phyloP scores from a whole-genome alignment of 169 alveolate genomes.

The Cryptosporidium andersoni region DNA sequence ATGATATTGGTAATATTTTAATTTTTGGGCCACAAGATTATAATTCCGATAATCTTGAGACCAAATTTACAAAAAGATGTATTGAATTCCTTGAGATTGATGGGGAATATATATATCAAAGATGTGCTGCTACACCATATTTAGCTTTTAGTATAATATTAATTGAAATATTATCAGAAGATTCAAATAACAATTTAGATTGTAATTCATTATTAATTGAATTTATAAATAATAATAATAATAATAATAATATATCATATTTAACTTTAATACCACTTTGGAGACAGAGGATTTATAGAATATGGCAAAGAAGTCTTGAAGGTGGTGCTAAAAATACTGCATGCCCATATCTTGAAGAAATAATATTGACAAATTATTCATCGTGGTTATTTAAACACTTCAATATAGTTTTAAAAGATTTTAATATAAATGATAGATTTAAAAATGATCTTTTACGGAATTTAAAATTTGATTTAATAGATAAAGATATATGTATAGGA shows the following conservation, averaged over 20 bases:
- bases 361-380: constrained; percentile 31
- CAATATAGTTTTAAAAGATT: constrained; percentile 10
- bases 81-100: constrained; percentile 17
- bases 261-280: constrained; percentile 36
- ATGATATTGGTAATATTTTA: constrained; percentile 4
- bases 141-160: constrained; percentile 50
- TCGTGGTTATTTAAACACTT: constrained; percentile 28
- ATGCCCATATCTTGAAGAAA: constrained; percentile 48
- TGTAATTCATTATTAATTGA: constrained; percentile 1
- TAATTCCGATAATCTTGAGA: background rate
- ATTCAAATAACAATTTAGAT: constrained; percentile 2
- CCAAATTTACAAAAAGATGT: constrained; percentile 22
- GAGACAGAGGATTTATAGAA: constrained; percentile 57
- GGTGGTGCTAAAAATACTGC: constrained; percentile 58
- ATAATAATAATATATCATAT: constrained; percentile 2
- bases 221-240: background rate
- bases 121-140: constrained; percentile 27
- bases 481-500: background rate
- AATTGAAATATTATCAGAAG: constrained; percentile 32
- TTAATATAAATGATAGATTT: constrained; percentile 52
- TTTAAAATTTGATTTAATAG: constrained; percentile 15
- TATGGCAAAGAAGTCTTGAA: constrained; percentile 64
- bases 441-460: constrained; percentile 31
- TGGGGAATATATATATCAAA: constrained; percentile 48
- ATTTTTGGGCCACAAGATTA: background rate